These are phyloP conservation scores for Wickerhamiella spandovensis DNA, from an alignment of 805 yeast genomes.

Conservation along the genomic window DNA sequence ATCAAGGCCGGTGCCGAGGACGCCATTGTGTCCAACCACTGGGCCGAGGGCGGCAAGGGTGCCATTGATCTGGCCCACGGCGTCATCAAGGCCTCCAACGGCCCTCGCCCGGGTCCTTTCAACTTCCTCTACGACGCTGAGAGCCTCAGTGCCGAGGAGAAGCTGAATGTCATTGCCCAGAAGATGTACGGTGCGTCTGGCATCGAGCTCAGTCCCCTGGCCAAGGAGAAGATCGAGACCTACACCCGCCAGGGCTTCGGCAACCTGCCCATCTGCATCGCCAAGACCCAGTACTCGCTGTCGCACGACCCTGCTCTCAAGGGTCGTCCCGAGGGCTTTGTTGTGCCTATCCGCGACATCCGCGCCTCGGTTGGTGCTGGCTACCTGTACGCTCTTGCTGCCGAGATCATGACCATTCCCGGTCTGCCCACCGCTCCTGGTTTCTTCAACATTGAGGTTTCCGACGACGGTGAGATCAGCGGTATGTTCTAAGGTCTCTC, in stretches of 20 bases:
- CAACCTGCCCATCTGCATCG: constrained; percentile 87
- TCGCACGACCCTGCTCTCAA: constrained; percentile 88
- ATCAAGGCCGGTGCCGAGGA: constrained; percentile 83
- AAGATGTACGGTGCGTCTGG: constrained; percentile 88
- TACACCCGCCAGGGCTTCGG: constrained; percentile 82
- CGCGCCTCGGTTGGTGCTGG: constrained; percentile 96
- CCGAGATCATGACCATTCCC: constrained; percentile 94
- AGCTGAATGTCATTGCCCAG: constrained; percentile 63
- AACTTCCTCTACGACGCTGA: constrained; percentile 58
- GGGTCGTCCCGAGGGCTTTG: constrained; percentile 92
- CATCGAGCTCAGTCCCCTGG: constrained; percentile 71
- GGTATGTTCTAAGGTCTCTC: constrained; percentile 69
- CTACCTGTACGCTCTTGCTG: constrained; percentile 89
- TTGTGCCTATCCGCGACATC: constrained; percentile 86
- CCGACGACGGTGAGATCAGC: constrained; percentile 79
- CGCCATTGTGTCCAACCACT: constrained; percentile 83
- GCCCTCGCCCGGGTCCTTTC: constrained; percentile 31
- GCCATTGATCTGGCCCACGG: constrained; percentile 75
- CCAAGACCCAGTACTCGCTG: constrained; percentile 92
- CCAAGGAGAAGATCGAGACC: constrained; percentile 64
- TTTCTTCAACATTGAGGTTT: constrained; percentile 91
- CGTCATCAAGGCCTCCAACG: constrained; percentile 51
- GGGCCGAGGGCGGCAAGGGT: constrained; percentile 93
- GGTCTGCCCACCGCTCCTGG: constrained; percentile 95
- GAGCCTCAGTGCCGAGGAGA: constrained; percentile 57